phyloP scores from a whole-genome alignment of 2,329 filamentous ascomycete species.

The Microdochium paspali region DNA sequence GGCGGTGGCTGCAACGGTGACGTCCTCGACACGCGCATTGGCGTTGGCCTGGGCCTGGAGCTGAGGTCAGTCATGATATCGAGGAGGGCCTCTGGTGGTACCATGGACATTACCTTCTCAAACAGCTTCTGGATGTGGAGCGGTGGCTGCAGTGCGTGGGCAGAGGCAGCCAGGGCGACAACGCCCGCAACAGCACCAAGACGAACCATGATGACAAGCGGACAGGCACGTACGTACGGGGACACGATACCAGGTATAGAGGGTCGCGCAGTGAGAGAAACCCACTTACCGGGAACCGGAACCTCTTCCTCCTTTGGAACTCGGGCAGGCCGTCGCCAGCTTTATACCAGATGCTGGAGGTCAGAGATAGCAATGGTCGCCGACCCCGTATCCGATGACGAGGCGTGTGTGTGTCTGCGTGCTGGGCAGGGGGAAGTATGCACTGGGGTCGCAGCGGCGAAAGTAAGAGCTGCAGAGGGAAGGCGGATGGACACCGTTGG shows the following conservation, averaged over 20 bases:
- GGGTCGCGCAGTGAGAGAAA: not conserved
- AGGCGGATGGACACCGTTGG: not conserved
- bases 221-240: not conserved
- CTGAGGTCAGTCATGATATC: slow-evolving; percentile 7
- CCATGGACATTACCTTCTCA: not conserved
- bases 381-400: not conserved
- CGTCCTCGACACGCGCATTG: not conserved
- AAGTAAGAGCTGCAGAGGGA: not conserved
- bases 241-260: not conserved
- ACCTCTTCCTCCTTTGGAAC: not conserved
- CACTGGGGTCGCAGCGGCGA: not conserved
- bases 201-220: slow-evolving; percentile 1
- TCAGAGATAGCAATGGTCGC: too few relatives aligned
- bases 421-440: not conserved
- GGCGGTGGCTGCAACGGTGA: slow-evolving; percentile 1
- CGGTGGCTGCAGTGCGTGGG: slow-evolving; percentile 1
- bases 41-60: not conserved
- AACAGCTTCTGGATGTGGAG: slow-evolving; percentile 1
- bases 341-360: not conserved
- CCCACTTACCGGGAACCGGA: not conserved
- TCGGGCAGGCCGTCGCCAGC: not conserved
- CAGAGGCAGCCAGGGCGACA: slow-evolving; percentile 1
- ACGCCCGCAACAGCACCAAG: slow-evolving; percentile 1
- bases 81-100: not conserved
- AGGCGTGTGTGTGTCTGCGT: not conserved